Evolutionary conservation across 2,329 filamentous ascomycete species (phyloP), one percentile per base, ranked within the genome.

Genomic region (Alternaria ventricosa): DNA sequence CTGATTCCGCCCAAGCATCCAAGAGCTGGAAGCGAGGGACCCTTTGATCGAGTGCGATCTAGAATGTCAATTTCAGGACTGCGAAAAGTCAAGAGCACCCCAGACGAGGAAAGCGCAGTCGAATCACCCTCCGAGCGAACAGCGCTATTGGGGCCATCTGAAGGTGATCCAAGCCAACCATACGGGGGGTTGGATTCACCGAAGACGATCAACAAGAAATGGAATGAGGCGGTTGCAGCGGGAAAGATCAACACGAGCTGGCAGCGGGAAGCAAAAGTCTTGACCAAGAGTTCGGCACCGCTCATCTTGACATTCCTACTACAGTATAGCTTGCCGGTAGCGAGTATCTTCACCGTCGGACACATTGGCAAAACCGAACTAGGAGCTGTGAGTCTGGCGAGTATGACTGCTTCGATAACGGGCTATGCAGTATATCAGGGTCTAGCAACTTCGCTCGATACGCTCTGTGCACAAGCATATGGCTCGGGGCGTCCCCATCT

Each of bases 381-480:
- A 2, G 83, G 83, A 4, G 83, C 83, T 8, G 83, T 85, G 7
- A 82, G 80, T 60, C 68, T 85, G 33, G 83, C 82, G 6, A 79
- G 75, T 54, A 85, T 85, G 83, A 84, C 82, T 1, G 83, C 83
- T 0, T 82, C 80, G 49, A 84, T 84, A 27, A 84, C 83, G 4
- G 83, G 83, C 1, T 84, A 83, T 62, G 79, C 82, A 1, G 80
- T 84, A 13, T 84, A 83, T 55, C 82, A 84, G 69, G 83, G 94
- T n/a, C 85, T 98, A 13, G 91, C 94, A 1, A 98, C 95, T 5
- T 93, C 91, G 67, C 84, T 98, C 41, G 95, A 98, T 80, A 98
- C 95, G 0, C 88, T 98, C 3, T 97, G 95, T 78, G 89, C 95
- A 0, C 95, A 98, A 80, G 95, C 96, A 0, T 98, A 96, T 76